Conservation (phyloP, 225 moss, liverwort and hornwort species). For the Antitrichia curtipendula region DNA sequence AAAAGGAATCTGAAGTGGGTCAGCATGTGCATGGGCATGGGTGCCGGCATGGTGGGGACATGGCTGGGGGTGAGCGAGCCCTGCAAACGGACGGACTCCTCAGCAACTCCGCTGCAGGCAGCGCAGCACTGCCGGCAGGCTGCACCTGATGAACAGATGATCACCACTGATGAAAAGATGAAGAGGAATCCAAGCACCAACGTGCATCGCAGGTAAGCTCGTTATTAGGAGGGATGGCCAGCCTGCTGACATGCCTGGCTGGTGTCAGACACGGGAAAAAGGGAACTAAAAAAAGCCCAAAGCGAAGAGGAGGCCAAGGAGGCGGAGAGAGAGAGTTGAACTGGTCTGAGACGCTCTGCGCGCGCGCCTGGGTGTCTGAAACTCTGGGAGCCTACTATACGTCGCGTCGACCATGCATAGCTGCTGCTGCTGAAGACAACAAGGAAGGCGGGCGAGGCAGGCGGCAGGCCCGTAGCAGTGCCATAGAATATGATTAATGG, state of each 20-base stretch:
- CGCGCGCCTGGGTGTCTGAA: neutral
- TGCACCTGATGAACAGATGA: neutral
- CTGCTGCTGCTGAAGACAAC: neutral
- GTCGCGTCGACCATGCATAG: neutral
- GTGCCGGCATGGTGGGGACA: constrained; percentile 9
- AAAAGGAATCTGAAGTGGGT: neutral
- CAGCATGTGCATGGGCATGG: constrained; percentile 7
- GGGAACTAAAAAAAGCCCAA: neutral
- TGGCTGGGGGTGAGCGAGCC: neutral
- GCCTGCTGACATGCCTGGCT: neutral
- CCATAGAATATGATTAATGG: neutral
- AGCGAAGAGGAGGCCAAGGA: neutral
- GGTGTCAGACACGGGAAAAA: neutral
- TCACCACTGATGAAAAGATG: neutral
- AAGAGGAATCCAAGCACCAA: neutral
- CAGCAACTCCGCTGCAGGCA: neutral
- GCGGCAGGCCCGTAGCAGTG: neutral
- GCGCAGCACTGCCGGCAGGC: neutral
- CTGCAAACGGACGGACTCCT: neutral
- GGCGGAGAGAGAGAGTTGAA: neutral
- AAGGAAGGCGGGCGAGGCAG: neutral
- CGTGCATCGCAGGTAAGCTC: neutral
- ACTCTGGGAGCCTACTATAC: neutral
- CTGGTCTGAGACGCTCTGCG: neutral
- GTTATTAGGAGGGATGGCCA: neutral